Base-by-base conservation (phyloP, 2,329 filamentous ascomycete species). In the Beauveria rudraprayagi region DNA sequence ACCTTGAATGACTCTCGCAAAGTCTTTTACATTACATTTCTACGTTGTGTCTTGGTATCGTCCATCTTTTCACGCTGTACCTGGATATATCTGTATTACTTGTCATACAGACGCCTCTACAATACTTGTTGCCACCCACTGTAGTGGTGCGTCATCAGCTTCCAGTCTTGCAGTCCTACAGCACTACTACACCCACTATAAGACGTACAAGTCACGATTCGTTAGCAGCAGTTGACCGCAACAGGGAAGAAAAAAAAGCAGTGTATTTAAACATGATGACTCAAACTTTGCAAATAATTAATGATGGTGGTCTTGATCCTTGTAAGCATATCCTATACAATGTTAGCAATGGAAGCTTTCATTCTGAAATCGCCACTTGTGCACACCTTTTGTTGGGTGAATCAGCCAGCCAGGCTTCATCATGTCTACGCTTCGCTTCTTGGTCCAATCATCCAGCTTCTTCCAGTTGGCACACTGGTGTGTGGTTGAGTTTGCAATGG, bases 381-480 rank as follows among this genome's bases (percentile, higher is more conserved):
- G 19, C 50, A 30, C 55, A 61, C 56, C 56, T 19, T 53, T 44
- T 6, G 26, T 24, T 3, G 56, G 51, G 17, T 48, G 44, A 14
- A 61, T 37, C 34, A 63, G 37, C 51, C 52, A 56, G 44, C 60
- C 52, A 0, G 62, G 60, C 54, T 63, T 61, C 55, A 59, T 50
- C 52, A 62, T 55, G 22, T 63, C 60, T 16, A 63, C 53, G 5
- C 44, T 63, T 10, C 62, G 43, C 48, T 56, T 37, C 41, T 26
- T 54, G 8, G 62, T 58, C 62, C 62, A 63, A 7, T 47, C 44
- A 22, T 63, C 53, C 41, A 63, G n/a, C 22, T 61, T 61, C 34
- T 61, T 34, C 58, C 57, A 63, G 53, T 63, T 61, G 43, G 58
- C 62, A 30, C 62, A 63, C 40, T 63, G 58, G 46, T 63, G 62